Evolutionary conservation across 2,329 filamentous ascomycete species (phyloP), one percentile per base, ranked within the genome.

Genomic region (Periconia sp.): DNA sequence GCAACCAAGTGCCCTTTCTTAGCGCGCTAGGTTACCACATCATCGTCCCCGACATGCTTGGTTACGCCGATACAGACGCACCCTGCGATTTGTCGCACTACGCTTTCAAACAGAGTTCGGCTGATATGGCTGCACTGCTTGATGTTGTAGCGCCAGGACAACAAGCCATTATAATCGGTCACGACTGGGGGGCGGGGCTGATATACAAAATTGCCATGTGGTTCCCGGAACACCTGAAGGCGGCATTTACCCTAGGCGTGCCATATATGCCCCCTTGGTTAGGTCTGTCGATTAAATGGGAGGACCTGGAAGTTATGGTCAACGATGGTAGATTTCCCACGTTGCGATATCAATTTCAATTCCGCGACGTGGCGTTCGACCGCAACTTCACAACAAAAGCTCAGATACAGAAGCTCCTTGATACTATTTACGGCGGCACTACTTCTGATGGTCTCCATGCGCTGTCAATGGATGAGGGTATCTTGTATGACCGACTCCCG

Each of bases 171-270:
- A 19, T 34, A 11, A 19, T 17, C 9, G 31, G 31, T 4, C 31
- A 34, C 17, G 31, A 34, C 31, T 34, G 31, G 31, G 31, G 31
- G 12, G 13, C 31, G 9, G 17, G 31, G 17, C 12, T 34, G 15
- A 19, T 19, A 19, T 34, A 32, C 29, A 32, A 32, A 11, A 17
- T 32, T 17, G 15, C 29, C 3, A 32, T 32, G 29, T 16, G 12
- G 29, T 32, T 17, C n/a, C 29, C 29, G 4, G 5, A 12, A 12
- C 16, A 32, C 11, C 16, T 17, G 15, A 32, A 32, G 11, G 29
- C 29, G 11, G 11, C 19, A 17, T 32, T 32, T 16, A 17, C 29
- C 3, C 12, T 32, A 17, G 11, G 11, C 10, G 16, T n/a, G 10
- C 29, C 29, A 4, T 32, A 32, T 11, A 16, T 16, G 15, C 12